Evolutionary conservation across 2,329 filamentous ascomycete genomes (phyloP), one percentile per base, ranked within the genome.

Genomic region (Phaeosphaeriaceae sp.): DNA sequence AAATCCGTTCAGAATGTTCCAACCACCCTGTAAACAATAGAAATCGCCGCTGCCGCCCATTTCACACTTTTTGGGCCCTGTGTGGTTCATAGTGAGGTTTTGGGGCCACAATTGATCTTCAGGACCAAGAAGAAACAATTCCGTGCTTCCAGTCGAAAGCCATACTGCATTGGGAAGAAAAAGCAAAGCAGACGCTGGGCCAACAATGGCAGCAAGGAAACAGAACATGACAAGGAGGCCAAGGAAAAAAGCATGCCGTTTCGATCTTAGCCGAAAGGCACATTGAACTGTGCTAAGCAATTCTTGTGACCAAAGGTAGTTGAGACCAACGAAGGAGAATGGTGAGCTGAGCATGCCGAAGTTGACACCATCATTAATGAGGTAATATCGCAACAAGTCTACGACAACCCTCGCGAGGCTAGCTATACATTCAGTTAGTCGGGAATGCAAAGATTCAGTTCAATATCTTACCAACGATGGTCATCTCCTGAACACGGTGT

Each of bases 221-320:
- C 32, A 38, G n/a, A 32, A 48, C 2, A n/a, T 12, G 5, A 38
- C 32, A 13, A 48, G 17, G 21, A 43, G 12, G 17, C 28, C 15
- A 3, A 43, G 15, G n/a, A 39, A 26, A 30, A 36, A 32, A 9
- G 12, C 13, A 5, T 46, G 35, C 6, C 20, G n/a, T 29, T 32
- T 39, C 17, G 43, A 33, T 18, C 26, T 30, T 12, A 38, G 21
- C 15, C 12, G 33, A 17, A 15, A 16, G 2, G 33, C n/a, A 21
- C n/a, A 20, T 46, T 26, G 21, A 9, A 36, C 7, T 15, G 43
- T 26, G 37, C 36, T 42, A 15, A 41, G 23, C 12, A 47, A 26
- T 12, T 47, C 36, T 18, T 42, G 30, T n/a, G 38, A 48, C 46
- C 39, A 48, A 6, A 48, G 16, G 16, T 32, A 48, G 18, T 48